These are phyloP conservation scores for Leishmania gerbilli DNA, from an alignment of 208 protist genomes.

Conservation along the genomic window DNA sequence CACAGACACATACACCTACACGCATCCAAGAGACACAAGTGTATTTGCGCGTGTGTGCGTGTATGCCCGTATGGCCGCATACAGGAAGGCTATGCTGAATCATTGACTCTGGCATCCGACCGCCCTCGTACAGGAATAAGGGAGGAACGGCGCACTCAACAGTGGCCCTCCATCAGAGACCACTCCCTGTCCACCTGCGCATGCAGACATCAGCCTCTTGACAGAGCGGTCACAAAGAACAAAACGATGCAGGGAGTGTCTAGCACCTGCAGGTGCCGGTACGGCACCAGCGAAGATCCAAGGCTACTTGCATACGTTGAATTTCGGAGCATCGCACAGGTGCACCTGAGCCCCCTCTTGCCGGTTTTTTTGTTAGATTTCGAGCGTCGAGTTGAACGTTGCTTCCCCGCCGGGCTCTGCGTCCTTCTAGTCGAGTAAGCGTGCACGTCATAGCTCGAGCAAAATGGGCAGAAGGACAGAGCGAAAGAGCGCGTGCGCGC, in stretches of 20 bases:
- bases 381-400: neutral
- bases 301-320: neutral
- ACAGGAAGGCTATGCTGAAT: neutral
- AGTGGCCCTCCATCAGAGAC: neutral
- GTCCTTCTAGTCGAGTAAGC: neutral
- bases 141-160: neutral
- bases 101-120: neutral
- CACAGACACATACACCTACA: neutral
- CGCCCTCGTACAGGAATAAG: neutral
- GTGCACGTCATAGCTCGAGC: neutral
- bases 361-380: neutral
- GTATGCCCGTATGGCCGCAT: neutral
- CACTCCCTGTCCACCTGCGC: neutral
- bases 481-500: neutral
- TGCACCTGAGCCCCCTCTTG: neutral
- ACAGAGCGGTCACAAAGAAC: neutral
- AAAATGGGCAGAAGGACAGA: neutral
- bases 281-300: neutral
- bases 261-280: neutral
- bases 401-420: neutral
- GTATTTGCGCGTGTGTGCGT: neutral
- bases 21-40: neutral
- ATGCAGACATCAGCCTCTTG: neutral
- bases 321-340: neutral
- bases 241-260: no score